These are phyloP conservation scores for Podosphaera fusca DNA, from an alignment of 2,329 filamentous ascomycete species.

Conservation along the genomic window DNA sequence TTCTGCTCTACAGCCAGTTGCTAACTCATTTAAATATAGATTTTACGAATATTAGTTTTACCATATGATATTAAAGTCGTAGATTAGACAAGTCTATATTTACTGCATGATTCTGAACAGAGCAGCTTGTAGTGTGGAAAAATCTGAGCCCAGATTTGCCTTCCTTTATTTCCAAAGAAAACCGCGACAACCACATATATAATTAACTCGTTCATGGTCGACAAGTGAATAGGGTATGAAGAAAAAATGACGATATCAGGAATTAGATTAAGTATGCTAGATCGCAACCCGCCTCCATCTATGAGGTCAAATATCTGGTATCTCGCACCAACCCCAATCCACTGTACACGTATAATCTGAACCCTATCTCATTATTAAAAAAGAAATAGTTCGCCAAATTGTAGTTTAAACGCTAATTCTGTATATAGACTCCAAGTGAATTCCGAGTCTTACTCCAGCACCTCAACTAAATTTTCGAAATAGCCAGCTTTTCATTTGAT, in stretches of 20 bases:
- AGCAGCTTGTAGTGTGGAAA: background rate
- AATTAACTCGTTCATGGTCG: background rate
- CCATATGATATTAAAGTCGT: background rate
- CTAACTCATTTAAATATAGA: slow-evolving; percentile 8
- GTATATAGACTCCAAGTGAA: background rate
- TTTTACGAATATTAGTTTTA: slow-evolving; percentile 15
- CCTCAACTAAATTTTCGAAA: background rate
- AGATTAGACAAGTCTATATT: background rate
- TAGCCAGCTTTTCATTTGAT: background rate
- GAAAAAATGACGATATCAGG: background rate
- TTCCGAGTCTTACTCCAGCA: background rate
- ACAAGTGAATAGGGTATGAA: background rate
- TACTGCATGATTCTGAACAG: background rate
- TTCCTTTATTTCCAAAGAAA: background rate
- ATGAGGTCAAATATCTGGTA: background rate
- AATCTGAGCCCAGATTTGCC: background rate
- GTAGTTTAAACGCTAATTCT: background rate
- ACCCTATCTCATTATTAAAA: background rate
- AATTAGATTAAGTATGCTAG: background rate
- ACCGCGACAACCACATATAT: background rate
- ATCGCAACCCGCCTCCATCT: background rate
- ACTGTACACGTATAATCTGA: background rate
- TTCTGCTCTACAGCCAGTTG: background rate
- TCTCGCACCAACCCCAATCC: background rate
- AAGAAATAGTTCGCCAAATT: background rate